phyloP scores from a whole-genome alignment of 1,284 basidiomycete genomes.

The Cystobasidiaceae sp. region DNA sequence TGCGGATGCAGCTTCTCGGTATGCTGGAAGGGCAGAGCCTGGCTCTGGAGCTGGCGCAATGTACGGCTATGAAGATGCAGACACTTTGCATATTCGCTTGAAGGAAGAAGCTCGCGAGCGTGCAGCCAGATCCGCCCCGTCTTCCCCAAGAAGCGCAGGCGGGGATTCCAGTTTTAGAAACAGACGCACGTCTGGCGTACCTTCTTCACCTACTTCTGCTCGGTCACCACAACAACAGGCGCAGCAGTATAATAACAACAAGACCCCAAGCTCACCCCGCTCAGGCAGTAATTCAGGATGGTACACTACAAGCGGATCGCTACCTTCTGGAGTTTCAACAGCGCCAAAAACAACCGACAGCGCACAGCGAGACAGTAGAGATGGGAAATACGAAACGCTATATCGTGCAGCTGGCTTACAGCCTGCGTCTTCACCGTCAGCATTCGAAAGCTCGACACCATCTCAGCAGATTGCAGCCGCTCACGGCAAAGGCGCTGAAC shows the following conservation, averaged over 20 bases:
- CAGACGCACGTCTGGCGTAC: neutral
- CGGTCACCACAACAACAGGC: neutral
- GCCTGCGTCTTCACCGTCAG: neutral
- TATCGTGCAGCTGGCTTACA: neutral
- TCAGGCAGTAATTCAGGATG: slow-evolving; percentile 16
- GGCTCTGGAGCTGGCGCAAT: no score
- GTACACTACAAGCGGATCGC: slow-evolving; percentile 26
- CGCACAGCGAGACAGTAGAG: neutral
- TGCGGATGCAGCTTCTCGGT: neutral
- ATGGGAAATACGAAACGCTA: neutral
- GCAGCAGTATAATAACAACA: no score
- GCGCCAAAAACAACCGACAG: neutral
- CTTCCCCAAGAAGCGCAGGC: neutral
- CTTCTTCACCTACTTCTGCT: neutral
- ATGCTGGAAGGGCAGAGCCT: no score
- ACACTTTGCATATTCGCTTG: slow-evolving; percentile 19
- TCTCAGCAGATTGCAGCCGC: no score
- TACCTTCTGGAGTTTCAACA: neutral
- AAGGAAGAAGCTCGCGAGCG: slow-evolving; percentile 18
- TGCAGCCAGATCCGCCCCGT: neutral
- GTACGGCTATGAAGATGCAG: no score
- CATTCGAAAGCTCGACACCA: no score
- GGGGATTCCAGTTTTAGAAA: neutral
- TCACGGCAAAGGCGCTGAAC: no score
- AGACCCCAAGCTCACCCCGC: neutral